Base-by-base conservation (phyloP, 78 protist genomes). In the Trichosphaerium sp. region DNA sequence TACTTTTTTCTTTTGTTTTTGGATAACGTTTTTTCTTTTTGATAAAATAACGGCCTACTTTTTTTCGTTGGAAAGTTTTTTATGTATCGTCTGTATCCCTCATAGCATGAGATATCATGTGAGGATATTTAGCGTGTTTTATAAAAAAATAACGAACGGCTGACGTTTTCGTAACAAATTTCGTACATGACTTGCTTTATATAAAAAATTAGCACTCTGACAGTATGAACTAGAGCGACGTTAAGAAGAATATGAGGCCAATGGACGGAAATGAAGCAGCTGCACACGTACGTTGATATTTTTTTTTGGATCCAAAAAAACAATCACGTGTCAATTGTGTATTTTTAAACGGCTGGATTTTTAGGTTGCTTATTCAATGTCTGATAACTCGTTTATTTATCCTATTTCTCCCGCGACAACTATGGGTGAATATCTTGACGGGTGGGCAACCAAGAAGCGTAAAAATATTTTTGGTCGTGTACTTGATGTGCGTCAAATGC, bases 341-440 rank as follows among this genome's bases (percentile, higher is more conserved):
- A 44, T 44, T 15, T 44, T 15, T 21, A 44, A 21, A 21, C 15
- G 15, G 31, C 49, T 15, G 31, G 51, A 21, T 21, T 47, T 21
- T 21, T 21, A 47, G 61, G 61, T 14, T n/a, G 61, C 61, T 14
- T 79, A 85, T 65, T 71, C 65, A 3, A 2, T 65, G 35, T 32
- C 61, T 43, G 85, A 85, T 12, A 10, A 32, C 14, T 18, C 80
- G 21, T 37, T 74, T 26, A 66, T 65, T 31, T 79, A 56, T 47
- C 90, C 90, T 40, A 85, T 85, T 62, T 70, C 87, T 0, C 90
- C 90, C 15, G 63, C 90, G 0, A 47, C 86, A 21, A 38, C 62
- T 28, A 74, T 75, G 75, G 86, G 69, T 42, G 90, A 78, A 59
- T 25, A 54, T 12, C 64, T 44, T n/a, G 87, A 85, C 44, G 47